Base-by-base conservation (phyloP, 768 basidiomycete genomes). In the Baorangia bicolor region DNA sequence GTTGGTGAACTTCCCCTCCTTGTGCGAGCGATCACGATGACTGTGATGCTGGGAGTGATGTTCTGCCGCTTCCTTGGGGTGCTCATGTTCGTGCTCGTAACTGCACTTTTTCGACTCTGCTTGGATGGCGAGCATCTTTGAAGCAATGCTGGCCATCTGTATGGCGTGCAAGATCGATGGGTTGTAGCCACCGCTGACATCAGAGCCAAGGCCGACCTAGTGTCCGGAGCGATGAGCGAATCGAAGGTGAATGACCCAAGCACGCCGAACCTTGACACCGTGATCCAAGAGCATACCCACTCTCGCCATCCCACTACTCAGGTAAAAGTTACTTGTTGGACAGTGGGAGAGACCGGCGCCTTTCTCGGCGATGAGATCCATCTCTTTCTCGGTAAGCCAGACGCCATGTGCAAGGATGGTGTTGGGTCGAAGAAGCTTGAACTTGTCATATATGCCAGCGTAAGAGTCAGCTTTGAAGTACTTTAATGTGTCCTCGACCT, bases 151-250 rank as follows among this genome's bases (percentile, higher is more conserved):
- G 40, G 88, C 81, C 74, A 90, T 81, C 68, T 86, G 88, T 45
- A 94, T 79, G 16, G 81, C 78, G 23, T 78, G 82, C 57, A 97
- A 77, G 56, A 98, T 89, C 5, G 93, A 95, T 4, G 86, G 78
- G 11, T 83, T 84, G 70, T 84, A 92, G 5, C 96, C 95, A 12
- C 96, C 96, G 2, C 92, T 89, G 51, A 90, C 86, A 67, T 96
- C 94, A 49, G 95, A 95, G 3, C 96, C 96, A n/a, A 98, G 76
- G 18, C 94, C 93, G 57, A 98, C 91, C 93, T 94, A 34, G 28
- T 27, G 20, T 46, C 33, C 33, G 7, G 14, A 42, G 4, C 2
- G 33, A 48, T 64, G 38, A 64, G 57, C 27, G 45, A 47, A 34
- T 25, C 14, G 18, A 42, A 28, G 28, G 43, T 41, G 46, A 44